Evolutionary conservation across 306 rosid genomes (phyloP).

Genomic region (Inga laurina): DNA sequence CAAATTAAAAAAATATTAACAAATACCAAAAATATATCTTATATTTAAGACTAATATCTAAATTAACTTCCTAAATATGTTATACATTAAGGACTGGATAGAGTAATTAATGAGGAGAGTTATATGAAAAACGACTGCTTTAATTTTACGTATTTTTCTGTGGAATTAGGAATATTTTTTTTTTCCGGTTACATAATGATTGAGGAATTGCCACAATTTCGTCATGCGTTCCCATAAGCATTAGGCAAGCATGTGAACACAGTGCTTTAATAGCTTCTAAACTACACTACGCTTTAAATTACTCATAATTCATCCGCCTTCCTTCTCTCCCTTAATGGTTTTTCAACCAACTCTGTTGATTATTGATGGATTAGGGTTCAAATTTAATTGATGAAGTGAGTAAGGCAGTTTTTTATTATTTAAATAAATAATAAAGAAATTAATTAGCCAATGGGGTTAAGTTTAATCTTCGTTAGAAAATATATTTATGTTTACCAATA

Average conservation of each 20-base stretch:
- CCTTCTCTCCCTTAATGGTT: background rate
- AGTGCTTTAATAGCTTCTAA: background rate
- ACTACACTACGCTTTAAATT: background rate
- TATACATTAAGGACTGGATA: no score
- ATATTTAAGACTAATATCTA: no score
- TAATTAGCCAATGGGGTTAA: no score
- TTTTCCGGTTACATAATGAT: background rate
- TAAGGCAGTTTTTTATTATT: no score
- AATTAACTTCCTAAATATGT: no score
- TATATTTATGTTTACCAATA: background rate
- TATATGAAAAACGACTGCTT: background rate
- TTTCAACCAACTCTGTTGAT: background rate
- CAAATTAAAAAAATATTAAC: no score
- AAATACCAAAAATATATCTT: no score
- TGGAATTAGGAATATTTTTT: background rate
- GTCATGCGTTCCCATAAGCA: background rate
- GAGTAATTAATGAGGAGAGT: background rate
- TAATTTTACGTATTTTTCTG: background rate
- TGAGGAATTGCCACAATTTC: conserved; percentile 7
- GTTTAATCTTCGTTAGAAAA: no score
- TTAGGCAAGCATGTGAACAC: conserved; percentile 3
- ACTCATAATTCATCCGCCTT: background rate
- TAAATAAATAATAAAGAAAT: no score
- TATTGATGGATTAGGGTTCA: no score
- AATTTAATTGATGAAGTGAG: no score